These are phyloP conservation scores for Neurospora cerealis DNA, from an alignment of 495 filamentous ascomycete genomes.

Conservation along the genomic window DNA sequence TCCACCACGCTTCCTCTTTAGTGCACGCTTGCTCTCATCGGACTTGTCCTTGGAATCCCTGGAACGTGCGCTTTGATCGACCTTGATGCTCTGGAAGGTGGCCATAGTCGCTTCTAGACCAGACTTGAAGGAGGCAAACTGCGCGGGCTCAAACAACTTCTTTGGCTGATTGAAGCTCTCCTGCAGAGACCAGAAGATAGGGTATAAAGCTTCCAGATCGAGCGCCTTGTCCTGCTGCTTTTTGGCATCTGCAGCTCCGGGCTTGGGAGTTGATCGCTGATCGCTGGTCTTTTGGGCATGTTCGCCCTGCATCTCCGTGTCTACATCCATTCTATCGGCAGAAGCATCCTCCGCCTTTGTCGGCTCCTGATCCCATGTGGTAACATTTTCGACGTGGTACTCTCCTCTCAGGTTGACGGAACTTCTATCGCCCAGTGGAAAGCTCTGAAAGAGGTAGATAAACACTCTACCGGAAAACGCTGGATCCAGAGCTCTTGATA, in stretches of 20 bases:
- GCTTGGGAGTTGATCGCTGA: constrained; percentile 35
- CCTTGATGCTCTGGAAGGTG: constrained; percentile 69
- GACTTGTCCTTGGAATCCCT: constrained; percentile 33
- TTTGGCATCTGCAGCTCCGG: constrained; percentile 28
- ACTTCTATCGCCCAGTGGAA: constrained; percentile 89
- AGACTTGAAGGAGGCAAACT: constrained; percentile 67
- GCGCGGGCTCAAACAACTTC: constrained; percentile 57
- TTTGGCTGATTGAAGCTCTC: constrained; percentile 85
- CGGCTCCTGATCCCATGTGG: constrained; percentile 59
- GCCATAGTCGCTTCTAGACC: constrained; percentile 68
- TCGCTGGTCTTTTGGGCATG: constrained; percentile 27
- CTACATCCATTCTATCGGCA: constrained; percentile 55
- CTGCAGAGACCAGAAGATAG: constrained; percentile 90
- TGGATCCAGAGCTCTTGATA: constrained; percentile 90
- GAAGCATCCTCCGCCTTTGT: constrained; percentile 36
- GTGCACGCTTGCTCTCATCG: constrained; percentile 50
- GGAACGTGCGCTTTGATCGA: constrained; percentile 41
- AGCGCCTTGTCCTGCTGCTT: constrained; percentile 27
- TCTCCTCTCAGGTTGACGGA: constrained; percentile 95
- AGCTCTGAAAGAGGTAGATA: constrained; percentile 96
- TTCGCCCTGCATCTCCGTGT: constrained; percentile 21
- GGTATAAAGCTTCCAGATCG: constrained; percentile 68
- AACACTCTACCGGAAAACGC: constrained; percentile 96
- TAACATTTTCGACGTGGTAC: constrained; percentile 93
- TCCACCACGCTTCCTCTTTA: constrained; percentile 62